Percentiles rank a stretch among this genome's conserved stretches.
Evolutionary conservation across 2,329 filamentous ascomycete genomes (phyloP).

Genomic region (Cladophialophora chaetospira): DNA sequence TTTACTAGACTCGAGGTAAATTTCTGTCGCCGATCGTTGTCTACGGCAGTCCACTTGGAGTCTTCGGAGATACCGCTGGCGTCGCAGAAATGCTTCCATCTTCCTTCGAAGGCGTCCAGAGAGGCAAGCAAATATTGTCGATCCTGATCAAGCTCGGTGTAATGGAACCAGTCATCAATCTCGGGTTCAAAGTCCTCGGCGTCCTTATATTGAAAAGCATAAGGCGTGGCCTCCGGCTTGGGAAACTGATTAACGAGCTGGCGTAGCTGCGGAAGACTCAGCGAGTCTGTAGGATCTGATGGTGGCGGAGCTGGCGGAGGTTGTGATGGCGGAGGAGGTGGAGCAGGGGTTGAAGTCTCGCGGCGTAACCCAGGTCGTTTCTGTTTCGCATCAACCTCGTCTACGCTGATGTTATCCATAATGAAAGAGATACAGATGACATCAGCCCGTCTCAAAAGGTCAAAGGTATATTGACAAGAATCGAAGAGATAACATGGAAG

Average conservation of each 20-base stretch:
- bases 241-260: constrained; percentile 74
- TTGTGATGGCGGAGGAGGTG: constrained; percentile 50
- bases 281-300: constrained; percentile 61
- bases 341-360: constrained; percentile 41
- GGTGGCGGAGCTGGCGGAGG: constrained; percentile 45
- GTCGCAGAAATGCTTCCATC: constrained; percentile 64
- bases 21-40: constrained; percentile 51
- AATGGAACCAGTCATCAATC: constrained; percentile 96
- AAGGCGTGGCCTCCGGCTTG: constrained; percentile 68
- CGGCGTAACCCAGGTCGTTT: constrained; percentile 40
- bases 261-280: constrained; percentile 73
- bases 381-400: constrained; percentile 53
- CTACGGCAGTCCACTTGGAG: constrained; percentile 67
- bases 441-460: neutral
- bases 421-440: neutral
- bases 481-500: neutral
- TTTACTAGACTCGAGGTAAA: constrained; percentile 45
- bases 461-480: neutral
- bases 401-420: constrained; percentile 42
- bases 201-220: constrained; percentile 83
- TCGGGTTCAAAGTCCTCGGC: constrained; percentile 77
- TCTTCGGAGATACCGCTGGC: constrained; percentile 45
- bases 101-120: constrained; percentile 73
- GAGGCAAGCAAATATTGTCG: constrained; percentile 75
- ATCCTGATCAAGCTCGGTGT: constrained; percentile 72